These are phyloP conservation scores for Pyrenophora graminea DNA, from an alignment of 2,329 filamentous ascomycete genomes.

Conservation along the genomic window DNA sequence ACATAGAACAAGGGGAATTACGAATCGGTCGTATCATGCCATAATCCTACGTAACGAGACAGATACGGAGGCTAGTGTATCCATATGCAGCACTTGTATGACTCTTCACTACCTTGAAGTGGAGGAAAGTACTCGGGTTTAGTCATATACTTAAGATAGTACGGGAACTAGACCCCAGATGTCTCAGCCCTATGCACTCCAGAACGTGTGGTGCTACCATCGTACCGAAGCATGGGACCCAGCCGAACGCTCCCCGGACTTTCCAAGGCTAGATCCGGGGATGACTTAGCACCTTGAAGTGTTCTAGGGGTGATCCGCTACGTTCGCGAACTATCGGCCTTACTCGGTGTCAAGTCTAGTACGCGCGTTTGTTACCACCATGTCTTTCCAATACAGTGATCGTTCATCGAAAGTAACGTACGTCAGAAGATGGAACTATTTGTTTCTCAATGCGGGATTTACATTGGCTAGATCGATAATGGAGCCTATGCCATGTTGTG, in stretches of 20 bases:
- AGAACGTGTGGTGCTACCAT: slow-evolving; percentile 29
- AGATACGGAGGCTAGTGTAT: background rate
- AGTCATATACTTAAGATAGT: slow-evolving; percentile 16
- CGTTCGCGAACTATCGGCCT: background rate
- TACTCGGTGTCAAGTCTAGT: background rate
- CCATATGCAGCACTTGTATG: background rate
- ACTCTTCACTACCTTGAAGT: background rate
- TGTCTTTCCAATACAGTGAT: background rate
- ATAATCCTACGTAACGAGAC: no score
- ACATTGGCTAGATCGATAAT: no score
- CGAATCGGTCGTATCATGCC: no score
- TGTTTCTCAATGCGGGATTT: no score
- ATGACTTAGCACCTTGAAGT: slow-evolving; percentile 10
- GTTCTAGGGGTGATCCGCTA: slow-evolving; percentile 6
- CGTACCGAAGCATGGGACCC: slow-evolving; percentile 19
- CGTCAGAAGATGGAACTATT: no score
- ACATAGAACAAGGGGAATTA: no score
- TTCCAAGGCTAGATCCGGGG: slow-evolving; percentile 19
- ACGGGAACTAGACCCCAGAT: slow-evolving; percentile 23
- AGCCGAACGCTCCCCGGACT: slow-evolving; percentile 12
- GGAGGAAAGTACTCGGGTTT: background rate
- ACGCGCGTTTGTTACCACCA: background rate
- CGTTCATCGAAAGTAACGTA: background rate
- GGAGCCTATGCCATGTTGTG: background rate
- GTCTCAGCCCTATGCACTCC: slow-evolving; percentile 38